Evolutionary conservation across 441 rosid genomes (phyloP).

Genomic region (Erodium texanum): DNA sequence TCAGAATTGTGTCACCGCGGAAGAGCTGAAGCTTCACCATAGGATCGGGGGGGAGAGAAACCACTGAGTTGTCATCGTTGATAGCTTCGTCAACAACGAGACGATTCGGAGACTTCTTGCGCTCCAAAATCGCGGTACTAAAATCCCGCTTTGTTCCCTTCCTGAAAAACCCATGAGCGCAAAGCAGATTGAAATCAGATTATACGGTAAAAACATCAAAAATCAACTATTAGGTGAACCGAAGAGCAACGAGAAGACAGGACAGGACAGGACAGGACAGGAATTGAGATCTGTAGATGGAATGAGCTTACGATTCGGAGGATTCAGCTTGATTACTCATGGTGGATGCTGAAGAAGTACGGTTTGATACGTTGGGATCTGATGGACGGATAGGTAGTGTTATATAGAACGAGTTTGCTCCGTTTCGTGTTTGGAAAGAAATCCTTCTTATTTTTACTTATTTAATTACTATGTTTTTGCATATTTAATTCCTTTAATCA

Average conservation of each 20-base stretch:
- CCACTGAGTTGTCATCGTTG: slow-evolving; percentile 23
- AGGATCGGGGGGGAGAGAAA: slow-evolving; percentile 18
- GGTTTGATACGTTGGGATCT: not conserved
- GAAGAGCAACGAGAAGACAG: not conserved
- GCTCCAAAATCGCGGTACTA: slow-evolving; percentile 25
- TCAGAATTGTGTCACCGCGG: slow-evolving; percentile 22
- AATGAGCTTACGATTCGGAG: slow-evolving; percentile 17
- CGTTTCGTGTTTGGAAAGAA: slow-evolving; percentile 20
- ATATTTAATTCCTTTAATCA: too few relatives aligned
- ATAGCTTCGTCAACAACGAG: slow-evolving; percentile 23
- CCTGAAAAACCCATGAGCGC: slow-evolving; percentile 6
- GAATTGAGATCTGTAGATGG: not conserved
- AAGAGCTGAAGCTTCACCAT: slow-evolving; percentile 28
- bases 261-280: too few relatives aligned
- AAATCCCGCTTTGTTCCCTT: slow-evolving; percentile 21
- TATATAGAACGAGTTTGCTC: too few relatives aligned
- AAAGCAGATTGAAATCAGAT: not conserved
- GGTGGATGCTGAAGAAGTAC: not conserved
- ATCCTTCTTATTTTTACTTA: not conserved
- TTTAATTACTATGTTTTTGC: too few relatives aligned
- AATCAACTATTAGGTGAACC: not conserved
- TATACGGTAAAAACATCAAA: not conserved
- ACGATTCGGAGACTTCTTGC: slow-evolving; percentile 24
- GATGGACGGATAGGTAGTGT: too few relatives aligned
- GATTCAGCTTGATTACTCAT: slow-evolving; percentile 18